Conservation (phyloP, 768 basidiomycete genomes). For the Suillus tomentosus region DNA sequence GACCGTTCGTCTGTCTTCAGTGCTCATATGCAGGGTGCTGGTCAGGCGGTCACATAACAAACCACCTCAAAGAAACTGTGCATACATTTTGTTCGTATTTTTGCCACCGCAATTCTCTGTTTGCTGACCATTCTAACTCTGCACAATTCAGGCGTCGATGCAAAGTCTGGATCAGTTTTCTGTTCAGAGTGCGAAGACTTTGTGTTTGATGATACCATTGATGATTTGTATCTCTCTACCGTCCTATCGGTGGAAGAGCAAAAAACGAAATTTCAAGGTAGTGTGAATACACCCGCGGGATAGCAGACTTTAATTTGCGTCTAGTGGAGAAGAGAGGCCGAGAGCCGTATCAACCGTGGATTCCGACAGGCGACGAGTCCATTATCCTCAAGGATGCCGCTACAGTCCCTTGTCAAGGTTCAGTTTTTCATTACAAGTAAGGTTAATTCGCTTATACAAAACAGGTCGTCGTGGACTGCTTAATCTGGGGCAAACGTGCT, state of each 20-base stretch:
- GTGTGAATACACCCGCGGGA: not conserved
- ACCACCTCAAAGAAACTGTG: constrained; percentile 56
- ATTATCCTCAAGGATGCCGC: constrained; percentile 50
- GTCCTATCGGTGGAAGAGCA: constrained; percentile 61
- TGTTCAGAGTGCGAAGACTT: constrained; percentile 78
- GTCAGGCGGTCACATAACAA: constrained; percentile 54
- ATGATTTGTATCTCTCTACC: constrained; percentile 45
- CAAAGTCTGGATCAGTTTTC: constrained; percentile 71
- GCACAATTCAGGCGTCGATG: constrained; percentile 61
- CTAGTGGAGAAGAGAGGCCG: constrained; percentile 42
- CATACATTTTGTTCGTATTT: constrained; percentile 67
- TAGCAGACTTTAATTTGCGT: not conserved
- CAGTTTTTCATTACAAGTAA: not conserved
- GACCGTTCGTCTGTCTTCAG: constrained; percentile 75
- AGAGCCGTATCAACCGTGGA: constrained; percentile 54
- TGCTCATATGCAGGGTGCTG: constrained; percentile 75
- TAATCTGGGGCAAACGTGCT: constrained; percentile 93
- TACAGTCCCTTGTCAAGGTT: constrained; percentile 75
- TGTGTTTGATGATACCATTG: constrained; percentile 59
- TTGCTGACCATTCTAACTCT: constrained; percentile 1
- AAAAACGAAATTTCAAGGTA: constrained; percentile 61
- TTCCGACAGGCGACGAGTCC: constrained; percentile 42
- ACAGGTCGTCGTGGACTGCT: constrained; percentile 80
- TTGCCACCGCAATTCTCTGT: not conserved
- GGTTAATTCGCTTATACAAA: constrained; percentile 8